Evolutionary conservation across 2,329 filamentous ascomycete genomes (phyloP), one percentile per base, ranked within the genome.

Genomic region (Cryphonectria nitschkei): DNA sequence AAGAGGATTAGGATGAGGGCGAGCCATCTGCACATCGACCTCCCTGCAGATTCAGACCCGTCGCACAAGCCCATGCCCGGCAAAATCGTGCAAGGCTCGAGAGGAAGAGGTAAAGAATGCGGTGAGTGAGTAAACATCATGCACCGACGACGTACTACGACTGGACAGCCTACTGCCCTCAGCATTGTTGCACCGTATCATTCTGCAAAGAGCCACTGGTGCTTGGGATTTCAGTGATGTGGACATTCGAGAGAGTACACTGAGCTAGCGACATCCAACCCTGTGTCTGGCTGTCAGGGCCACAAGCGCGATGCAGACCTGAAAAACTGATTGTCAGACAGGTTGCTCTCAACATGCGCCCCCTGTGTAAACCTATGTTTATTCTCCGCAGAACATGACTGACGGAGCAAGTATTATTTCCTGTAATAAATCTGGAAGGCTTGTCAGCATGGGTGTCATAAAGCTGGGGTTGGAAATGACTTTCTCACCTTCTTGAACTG

Each of bases 401-500:
- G 43, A 60, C 22, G 16, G n/a, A 32, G 37, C 22, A 41, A 5
- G 11, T 64, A 74, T 80, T 80, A 88, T 76, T 88, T 88, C 73
- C 86, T 80, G 79, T 88, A 88, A 75, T 87, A 88, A 75, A 88
- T 85, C 86, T 86, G 75, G 6, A 11, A 74, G 67, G 69, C 65
- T 4, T 22, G 72, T 78, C 68, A 77, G 74, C 61, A 50, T 46
- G 50, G 9, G 22, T 39, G 52, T 32, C 32, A 43, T 43, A 14
- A 19, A 39, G 13, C 2, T 52, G 54, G 29, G 61, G 61, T 68
- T 46, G 70, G 67, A 26, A 64, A 39, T 67, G 69, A 69, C 75
- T 81, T 78, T 54, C 70, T 60, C 81, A 97, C 94, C 89, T 97
- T 97, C 82, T 98, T 99, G 86, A 98, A 98, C 81, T 98, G 95